These are phyloP conservation scores for Agaricus sinodeliciosus DNA, from an alignment of 768 basidiomycete species.

Conservation along the genomic window DNA sequence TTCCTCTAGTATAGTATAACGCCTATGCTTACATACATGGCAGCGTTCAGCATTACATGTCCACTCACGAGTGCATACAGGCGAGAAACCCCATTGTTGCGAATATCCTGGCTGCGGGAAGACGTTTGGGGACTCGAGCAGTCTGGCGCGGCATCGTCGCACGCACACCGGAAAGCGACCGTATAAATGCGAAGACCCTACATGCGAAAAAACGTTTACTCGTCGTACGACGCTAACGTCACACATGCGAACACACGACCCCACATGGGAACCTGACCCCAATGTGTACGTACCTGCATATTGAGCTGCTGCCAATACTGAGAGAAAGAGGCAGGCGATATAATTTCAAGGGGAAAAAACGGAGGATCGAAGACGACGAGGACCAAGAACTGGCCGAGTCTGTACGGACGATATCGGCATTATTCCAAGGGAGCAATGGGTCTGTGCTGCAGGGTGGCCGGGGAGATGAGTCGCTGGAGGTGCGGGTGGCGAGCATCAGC, in stretches of 20 bases:
- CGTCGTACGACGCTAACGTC: conserved; percentile 78
- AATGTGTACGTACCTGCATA: conserved; percentile 50
- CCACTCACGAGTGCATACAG: conserved; percentile 84
- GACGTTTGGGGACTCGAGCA: conserved; percentile 88
- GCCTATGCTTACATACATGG: conserved; percentile 12
- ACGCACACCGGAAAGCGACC: conserved; percentile 85
- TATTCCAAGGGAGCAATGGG: conserved; percentile 46
- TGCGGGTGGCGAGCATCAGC: conserved; percentile 69
- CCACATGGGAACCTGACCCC: conserved; percentile 79
- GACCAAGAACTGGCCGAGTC: conserved; percentile 65
- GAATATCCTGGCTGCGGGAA: conserved; percentile 85
- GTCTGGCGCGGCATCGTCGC: conserved; percentile 84
- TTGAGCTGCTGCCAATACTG: conserved; percentile 12
- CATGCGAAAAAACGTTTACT: conserved; percentile 85
- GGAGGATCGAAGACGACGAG: conserved; percentile 53
- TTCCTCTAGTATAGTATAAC: not conserved
- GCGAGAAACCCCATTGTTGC: conserved; percentile 88
- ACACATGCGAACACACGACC: conserved; percentile 86
- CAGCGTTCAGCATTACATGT: conserved; percentile 89
- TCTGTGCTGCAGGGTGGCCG: conserved; percentile 22
- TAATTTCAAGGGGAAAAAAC: conserved; percentile 71
- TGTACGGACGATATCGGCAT: conserved; percentile 66
- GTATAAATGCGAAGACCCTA: conserved; percentile 78
- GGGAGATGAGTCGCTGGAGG: conserved; percentile 47
- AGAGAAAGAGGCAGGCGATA: conserved; percentile 48